Base-by-base conservation (phyloP, 2,329 filamentous ascomycete genomes). In the Hypomyces perniciosus region DNA sequence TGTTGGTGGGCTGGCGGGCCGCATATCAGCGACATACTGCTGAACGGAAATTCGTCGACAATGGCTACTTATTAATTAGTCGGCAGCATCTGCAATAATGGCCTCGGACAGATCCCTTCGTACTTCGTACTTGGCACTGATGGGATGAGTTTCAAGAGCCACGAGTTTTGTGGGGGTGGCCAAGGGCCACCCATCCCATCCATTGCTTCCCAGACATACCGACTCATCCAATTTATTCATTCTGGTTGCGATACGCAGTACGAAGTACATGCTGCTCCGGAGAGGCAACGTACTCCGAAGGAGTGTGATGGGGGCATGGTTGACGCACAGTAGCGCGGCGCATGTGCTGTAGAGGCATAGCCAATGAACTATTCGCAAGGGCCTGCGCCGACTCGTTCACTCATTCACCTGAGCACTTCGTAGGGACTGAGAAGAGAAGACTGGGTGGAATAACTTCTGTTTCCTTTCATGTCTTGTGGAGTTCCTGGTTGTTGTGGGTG, bases 251-350 rank as follows among this genome's bases (percentile, higher is more conserved):
- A 20, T 20, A 20, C 20, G 20, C 20, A 20, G 34, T 37, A 4
- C 34, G 34, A n/a, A n/a, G n/a, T 37, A n/a, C 9, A 37, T n/a
- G 34, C 9, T 37, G 34, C n/a, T 9, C 9, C 34, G 3, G 34
- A 37, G 34, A 37, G 4, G 20, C n/a, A n/a, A n/a, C n/a, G n/a
- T n/a, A n/a, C n/a, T n/a, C n/a, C n/a, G n/a, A n/a, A n/a, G n/a
- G n/a, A n/a, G n/a, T n/a, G n/a, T n/a, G n/a, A n/a, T n/a, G n/a
- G n/a, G n/a, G n/a, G n/a, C 20, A 20, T 20, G 50, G 50, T 47
- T 45, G 39, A 40, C 46, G 33, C 45, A 49, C 50, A 52, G 50
- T 52, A 52, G 50, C 46, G 50, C 27, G 50, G 26, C 41, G 50
- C 31, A 13, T 50, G 46, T 41, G n/a, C 26, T 47, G n/a, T 41